A percentile compares a stretch with the other conserved stretches of the same genome.
These are phyloP conservation scores for Entomophthora muscae DNA, from an alignment of 371 early-diverging fungal species.

Conservation along the genomic window DNA sequence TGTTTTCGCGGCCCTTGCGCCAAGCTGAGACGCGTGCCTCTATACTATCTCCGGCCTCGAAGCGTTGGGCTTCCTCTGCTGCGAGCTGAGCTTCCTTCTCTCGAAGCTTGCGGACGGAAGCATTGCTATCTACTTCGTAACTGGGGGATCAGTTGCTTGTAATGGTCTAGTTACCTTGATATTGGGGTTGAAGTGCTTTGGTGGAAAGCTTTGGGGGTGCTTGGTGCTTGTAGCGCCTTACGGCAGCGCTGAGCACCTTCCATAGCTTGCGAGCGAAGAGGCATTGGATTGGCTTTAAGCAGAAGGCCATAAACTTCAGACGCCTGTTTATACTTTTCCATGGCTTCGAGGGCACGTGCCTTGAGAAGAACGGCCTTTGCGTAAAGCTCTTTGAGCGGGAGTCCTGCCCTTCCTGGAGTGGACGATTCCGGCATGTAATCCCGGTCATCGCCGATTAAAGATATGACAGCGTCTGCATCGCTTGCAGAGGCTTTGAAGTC, in stretches of 20 bases:
- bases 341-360: slow-evolving; percentile 59
- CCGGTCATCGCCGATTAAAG: slow-evolving; percentile 20
- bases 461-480: slow-evolving; percentile 35
- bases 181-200: slow-evolving; percentile 1
- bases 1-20: slow-evolving; percentile 74
- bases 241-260: slow-evolving; percentile 40
- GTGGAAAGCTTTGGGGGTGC: neutral
- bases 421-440: slow-evolving; percentile 13
- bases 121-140: slow-evolving; percentile 22
- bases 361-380: slow-evolving; percentile 53
- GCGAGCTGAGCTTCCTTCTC: slow-evolving; percentile 46
- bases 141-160: slow-evolving; percentile 11
- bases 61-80: slow-evolving; percentile 54
- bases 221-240: neutral
- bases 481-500: slow-evolving; percentile 45
- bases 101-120: slow-evolving; percentile 48
- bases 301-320: slow-evolving; percentile 42
- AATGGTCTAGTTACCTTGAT: slow-evolving; percentile 13
- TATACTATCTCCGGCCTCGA: slow-evolving; percentile 57
- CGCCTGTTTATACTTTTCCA: slow-evolving; percentile 63
- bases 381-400: slow-evolving; percentile 35
- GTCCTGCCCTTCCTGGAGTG: slow-evolving; percentile 17
- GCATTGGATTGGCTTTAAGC: slow-evolving; percentile 17
- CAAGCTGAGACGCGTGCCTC: slow-evolving; percentile 49
- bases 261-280: slow-evolving; percentile 24